These are phyloP conservation scores for Cryoendolithus antarcticus DNA, from an alignment of 2,329 filamentous ascomycete species.

Conservation along the genomic window DNA sequence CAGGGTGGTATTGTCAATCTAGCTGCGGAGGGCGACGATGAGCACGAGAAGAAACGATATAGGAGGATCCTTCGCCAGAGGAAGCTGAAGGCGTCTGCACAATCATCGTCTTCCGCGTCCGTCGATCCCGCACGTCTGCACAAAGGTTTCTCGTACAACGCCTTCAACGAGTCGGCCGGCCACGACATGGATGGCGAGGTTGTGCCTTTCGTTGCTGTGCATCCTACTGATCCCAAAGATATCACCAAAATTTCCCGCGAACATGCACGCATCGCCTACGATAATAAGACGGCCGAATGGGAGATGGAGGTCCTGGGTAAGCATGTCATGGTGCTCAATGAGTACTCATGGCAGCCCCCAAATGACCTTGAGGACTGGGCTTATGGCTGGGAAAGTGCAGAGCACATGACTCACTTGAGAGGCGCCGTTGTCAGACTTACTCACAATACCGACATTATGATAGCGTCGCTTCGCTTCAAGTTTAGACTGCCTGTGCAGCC, in stretches of 20 bases:
- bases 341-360: too few species aligned
- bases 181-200: conserved; percentile 23
- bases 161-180: conserved; percentile 9
- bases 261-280: conserved; percentile 62
- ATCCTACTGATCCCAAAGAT: conserved; percentile 52
- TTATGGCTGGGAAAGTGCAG: too few species aligned
- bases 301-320: conserved; percentile 55
- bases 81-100: conserved; percentile 3
- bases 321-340: conserved; percentile 55
- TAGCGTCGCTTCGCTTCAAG: conserved; percentile 55
- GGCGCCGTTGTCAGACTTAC: conserved; percentile 45
- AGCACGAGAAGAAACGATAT: conserved; percentile 1
- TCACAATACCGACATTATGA: conserved; percentile 56
- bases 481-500: conserved; percentile 58
- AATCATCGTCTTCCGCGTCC: conserved; percentile 40
- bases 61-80: conserved; percentile 3
- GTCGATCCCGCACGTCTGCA: conserved; percentile 18
- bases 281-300: conserved; percentile 49
- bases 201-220: conserved; percentile 50
- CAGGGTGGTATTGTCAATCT: conserved; percentile 34
- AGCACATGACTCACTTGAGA: conserved; percentile 10
- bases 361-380: too few species aligned
- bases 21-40: conserved; percentile 38
- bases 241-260: conserved; percentile 64
- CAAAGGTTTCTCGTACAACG: conserved; percentile 5